phyloP scores from a whole-genome alignment of 495 filamentous ascomycete genomes.

The Penicillium canescens region DNA sequence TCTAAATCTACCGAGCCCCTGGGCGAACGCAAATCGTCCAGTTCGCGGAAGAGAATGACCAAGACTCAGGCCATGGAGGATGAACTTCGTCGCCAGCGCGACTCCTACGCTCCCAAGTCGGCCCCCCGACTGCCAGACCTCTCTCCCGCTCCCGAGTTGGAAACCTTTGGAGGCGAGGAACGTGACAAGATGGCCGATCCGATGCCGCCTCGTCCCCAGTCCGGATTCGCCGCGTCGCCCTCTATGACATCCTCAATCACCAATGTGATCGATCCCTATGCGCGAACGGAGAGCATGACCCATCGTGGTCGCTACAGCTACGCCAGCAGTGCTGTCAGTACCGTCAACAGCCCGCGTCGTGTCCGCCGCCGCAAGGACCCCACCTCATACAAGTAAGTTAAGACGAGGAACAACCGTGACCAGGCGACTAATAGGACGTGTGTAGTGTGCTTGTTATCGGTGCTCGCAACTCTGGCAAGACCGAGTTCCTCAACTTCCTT shows the following conservation, averaged over 20 bases:
- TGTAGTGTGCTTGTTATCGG: slow-evolving; percentile 88
- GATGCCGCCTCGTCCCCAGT: slow-evolving; percentile 18
- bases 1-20: slow-evolving; percentile 72
- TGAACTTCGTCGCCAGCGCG: slow-evolving; percentile 66
- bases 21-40: slow-evolving; percentile 47
- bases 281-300: slow-evolving; percentile 90
- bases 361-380: slow-evolving; percentile 94
- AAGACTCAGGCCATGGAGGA: slow-evolving; percentile 60
- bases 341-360: slow-evolving; percentile 90
- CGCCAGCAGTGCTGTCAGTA: slow-evolving; percentile 87
- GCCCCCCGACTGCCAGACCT: slow-evolving; percentile 83
- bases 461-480: slow-evolving; percentile 87
- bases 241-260: slow-evolving; percentile 41
- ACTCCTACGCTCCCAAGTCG: slow-evolving; percentile 64
- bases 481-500: slow-evolving; percentile 95
- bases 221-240: slow-evolving; percentile 14
- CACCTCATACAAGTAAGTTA: slow-evolving; percentile 92
- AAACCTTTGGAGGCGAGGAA: slow-evolving; percentile 71
- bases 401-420: background rate
- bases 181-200: slow-evolving; percentile 35
- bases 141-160: slow-evolving; percentile 61
- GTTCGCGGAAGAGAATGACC: slow-evolving; percentile 65
- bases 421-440: slow-evolving; percentile 11
- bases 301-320: slow-evolving; percentile 97
- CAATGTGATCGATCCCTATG: slow-evolving; percentile 69